Evolutionary conservation across 2,329 filamentous ascomycete species (phyloP), one percentile per base, ranked within the genome.

Genomic region (Trichocomaceae sp.): DNA sequence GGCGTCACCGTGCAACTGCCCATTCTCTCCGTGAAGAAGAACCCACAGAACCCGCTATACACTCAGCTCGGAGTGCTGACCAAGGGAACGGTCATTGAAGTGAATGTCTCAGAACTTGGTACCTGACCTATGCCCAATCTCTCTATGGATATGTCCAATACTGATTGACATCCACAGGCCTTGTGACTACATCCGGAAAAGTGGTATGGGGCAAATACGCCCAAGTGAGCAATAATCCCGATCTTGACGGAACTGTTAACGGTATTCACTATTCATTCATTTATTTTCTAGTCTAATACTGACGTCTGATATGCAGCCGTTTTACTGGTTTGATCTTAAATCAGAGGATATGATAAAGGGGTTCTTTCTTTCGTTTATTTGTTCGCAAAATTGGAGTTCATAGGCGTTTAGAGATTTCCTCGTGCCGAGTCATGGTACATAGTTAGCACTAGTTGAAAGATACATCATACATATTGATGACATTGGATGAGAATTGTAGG

Each of bases 171-270:
- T n/a, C 8, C 3, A 19, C 9, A 55, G 93, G 93, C 60, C 77
- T 97, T 58, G 90, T 95, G 15, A 97, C 93, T 2, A 86, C 91
- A 1, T 85, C 84, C 59, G 93, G 93, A 59, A 96, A 96, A 76
- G 89, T 96, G 8, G 89, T 92, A 6, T 96, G 91, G 91, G 90
- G 89, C 63, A 80, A 88, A 62, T 93, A 85, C 75, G 88, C 87
- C 7, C 87, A 90, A 72, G 79, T 88, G 50, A 80, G 72, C 50
- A 75, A 69, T 59, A 72, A 65, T 48, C 68, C 68, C 31, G 82
- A 84, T 67, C 83, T 83, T 60, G 83, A 85, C 63, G 82, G 82
- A 33, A 83, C 81, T 68, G 73, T 84, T 50, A 82, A 82, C 71
- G 78, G 71, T 76, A 65, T 63, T 29, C 26, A 2, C 5, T 8